phyloP scores from a whole-genome alignment of 305 asterid species.

The Plantago coronopus region DNA sequence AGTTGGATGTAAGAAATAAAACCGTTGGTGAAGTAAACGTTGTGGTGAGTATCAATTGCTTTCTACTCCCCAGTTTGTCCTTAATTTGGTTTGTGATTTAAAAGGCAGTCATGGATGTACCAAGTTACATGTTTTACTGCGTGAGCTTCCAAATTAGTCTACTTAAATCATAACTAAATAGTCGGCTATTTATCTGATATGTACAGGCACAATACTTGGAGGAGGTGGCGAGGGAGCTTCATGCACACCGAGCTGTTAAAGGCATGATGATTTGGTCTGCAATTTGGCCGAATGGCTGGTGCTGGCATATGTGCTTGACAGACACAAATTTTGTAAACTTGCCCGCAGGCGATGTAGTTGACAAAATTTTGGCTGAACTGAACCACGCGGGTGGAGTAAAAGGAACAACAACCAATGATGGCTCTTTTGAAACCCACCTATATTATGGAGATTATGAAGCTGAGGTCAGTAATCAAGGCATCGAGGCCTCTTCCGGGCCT shows the following conservation, averaged over 20 bases:
- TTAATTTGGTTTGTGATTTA: constrained; percentile 35
- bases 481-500: background rate
- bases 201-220: constrained; percentile 30
- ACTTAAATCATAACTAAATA: background rate
- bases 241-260: constrained; percentile 33
- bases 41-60: constrained; percentile 5
- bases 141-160: constrained; percentile 1
- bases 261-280: constrained; percentile 47
- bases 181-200: background rate
- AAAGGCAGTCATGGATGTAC: constrained; percentile 24
- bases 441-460: constrained; percentile 42
- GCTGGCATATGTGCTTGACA: constrained; percentile 37
- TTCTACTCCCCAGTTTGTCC: background rate
- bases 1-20: constrained; percentile 32
- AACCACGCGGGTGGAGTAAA: constrained; percentile 19
- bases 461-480: constrained; percentile 9
- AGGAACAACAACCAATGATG: constrained; percentile 24
- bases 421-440: constrained; percentile 29
- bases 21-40: background rate
- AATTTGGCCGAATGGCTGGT: constrained; percentile 10
- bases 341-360: constrained; percentile 35
- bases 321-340: constrained; percentile 40
- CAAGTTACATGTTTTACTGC: constrained; percentile 18
- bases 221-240: constrained; percentile 35
- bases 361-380: constrained; percentile 32